Conservation (phyloP, 202 grass and related monocot species). For the Sporobolus alterniflorus region DNA sequence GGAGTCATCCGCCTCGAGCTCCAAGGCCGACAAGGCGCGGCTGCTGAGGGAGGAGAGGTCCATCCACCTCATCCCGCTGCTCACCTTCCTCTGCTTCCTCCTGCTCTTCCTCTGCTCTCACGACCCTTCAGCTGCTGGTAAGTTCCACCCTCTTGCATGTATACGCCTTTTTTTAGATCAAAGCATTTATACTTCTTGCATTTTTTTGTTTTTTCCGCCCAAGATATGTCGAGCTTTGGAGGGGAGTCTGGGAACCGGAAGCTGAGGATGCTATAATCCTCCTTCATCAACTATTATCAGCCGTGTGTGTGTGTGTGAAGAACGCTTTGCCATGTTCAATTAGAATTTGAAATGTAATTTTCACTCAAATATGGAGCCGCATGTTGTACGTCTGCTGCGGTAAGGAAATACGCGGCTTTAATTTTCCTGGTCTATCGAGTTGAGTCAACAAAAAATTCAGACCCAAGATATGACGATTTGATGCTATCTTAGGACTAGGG, state of each 20-base stretch:
- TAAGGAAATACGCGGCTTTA: background rate
- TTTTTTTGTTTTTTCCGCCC: no score
- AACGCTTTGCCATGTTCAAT: background rate
- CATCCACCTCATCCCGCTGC: constrained; percentile 88
- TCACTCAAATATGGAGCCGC: background rate
- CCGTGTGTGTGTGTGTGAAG: background rate
- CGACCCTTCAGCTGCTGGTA: constrained; percentile 55
- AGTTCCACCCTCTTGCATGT: background rate
- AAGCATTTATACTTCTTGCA: no score
- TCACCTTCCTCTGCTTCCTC: constrained; percentile 88
- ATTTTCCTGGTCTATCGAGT: no score
- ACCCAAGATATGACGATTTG: no score
- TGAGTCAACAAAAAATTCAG: no score
- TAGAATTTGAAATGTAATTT: no score
- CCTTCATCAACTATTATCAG: background rate
- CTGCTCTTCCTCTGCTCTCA: constrained; percentile 86
- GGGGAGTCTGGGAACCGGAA: constrained; percentile 42
- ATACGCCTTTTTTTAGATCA: no score
- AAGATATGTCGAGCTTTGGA: constrained; percentile 37
- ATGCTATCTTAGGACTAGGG: no score
- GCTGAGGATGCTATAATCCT: constrained; percentile 28
- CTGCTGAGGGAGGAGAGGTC: constrained; percentile 44
- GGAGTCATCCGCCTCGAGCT: constrained; percentile 37
- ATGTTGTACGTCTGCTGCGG: constrained; percentile 6
- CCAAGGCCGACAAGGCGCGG: constrained; percentile 56